Percentiles rank a stretch among this genome's conserved stretches.
These are phyloP conservation scores for Rhizophora apiculata DNA, from an alignment of 345 rosid species.

Conservation along the genomic window DNA sequence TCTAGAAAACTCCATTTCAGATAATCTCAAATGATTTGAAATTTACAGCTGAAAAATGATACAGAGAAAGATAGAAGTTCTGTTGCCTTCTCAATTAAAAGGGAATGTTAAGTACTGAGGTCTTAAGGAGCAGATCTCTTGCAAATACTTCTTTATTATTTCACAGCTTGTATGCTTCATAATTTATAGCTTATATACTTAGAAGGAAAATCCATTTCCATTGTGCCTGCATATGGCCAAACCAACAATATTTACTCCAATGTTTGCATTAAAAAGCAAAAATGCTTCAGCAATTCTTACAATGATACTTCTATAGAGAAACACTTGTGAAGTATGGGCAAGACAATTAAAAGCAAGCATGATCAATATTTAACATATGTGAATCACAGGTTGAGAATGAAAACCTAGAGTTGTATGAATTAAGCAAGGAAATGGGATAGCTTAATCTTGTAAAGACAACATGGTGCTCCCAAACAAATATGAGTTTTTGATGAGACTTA, in stretches of 20 bases:
- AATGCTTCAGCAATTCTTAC: background rate
- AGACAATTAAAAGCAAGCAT: background rate
- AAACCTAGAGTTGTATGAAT: no score
- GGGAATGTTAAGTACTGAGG: background rate
- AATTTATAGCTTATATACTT: background rate
- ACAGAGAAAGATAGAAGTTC: no score
- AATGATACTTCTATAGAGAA: background rate
- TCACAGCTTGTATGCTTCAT: background rate
- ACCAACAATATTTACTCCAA: background rate
- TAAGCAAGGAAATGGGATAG: background rate
- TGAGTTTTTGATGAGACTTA: slow-evolving; percentile 32
- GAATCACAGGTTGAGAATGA: no score
- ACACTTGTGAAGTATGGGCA: background rate
- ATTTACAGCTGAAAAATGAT: no score
- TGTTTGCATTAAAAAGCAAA: background rate
- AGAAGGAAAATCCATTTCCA: background rate
- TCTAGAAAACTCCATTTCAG: no score
- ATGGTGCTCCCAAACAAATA: background rate
- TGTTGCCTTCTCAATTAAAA: background rate
- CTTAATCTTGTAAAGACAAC: background rate
- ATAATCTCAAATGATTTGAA: no score
- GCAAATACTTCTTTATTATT: background rate
- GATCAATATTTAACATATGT: background rate
- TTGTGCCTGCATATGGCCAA: background rate
- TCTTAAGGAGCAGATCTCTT: background rate